These are phyloP conservation scores for Microcyclosporella mali DNA, from an alignment of 2,329 filamentous ascomycete species.

Conservation along the genomic window DNA sequence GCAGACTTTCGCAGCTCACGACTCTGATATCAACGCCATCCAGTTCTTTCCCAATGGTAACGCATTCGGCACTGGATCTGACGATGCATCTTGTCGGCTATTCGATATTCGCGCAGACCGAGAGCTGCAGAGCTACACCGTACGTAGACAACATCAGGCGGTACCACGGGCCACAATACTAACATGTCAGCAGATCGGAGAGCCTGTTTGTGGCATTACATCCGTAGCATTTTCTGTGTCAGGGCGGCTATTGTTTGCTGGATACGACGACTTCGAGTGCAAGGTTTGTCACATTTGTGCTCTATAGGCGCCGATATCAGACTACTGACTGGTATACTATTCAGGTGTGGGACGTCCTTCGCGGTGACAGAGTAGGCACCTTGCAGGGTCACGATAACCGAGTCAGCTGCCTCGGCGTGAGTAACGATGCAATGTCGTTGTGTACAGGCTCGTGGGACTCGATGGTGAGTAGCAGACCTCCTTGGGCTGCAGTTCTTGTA, in stretches of 20 bases:
- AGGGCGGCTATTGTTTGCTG: conserved; percentile 87
- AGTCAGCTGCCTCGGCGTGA: conserved; percentile 96
- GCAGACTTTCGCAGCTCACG: conserved; percentile 96
- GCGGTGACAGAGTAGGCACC: conserved; percentile 94
- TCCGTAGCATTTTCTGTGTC: conserved; percentile 98
- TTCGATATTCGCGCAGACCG: conserved; percentile 97
- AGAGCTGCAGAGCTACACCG: conserved; percentile 63
- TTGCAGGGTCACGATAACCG: conserved; percentile 97
- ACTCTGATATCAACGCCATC: conserved; percentile 98
- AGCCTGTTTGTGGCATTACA: conserved; percentile 95
- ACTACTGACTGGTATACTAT: conserved; percentile 6
- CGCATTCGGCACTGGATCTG: conserved; percentile 94
- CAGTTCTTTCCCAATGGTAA: conserved; percentile 99
- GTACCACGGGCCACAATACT: conserved; percentile 6
- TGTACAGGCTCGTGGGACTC: conserved; percentile 99
- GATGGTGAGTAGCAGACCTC: conserved; percentile 59
- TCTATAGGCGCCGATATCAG: not conserved
- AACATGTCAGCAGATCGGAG: conserved; percentile 65
- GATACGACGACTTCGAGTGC: conserved; percentile 99
- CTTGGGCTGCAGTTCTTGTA: not conserved
- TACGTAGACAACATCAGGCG: conserved; percentile 34
- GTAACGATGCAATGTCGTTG: conserved; percentile 97
- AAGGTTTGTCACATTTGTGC: conserved; percentile 58
- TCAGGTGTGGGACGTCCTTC: conserved; percentile 95
- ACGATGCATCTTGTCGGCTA: conserved; percentile 92